Conservation (phyloP, 2,329 filamentous ascomycete genomes). For the Ophiostoma himal-ulmi region DNA sequence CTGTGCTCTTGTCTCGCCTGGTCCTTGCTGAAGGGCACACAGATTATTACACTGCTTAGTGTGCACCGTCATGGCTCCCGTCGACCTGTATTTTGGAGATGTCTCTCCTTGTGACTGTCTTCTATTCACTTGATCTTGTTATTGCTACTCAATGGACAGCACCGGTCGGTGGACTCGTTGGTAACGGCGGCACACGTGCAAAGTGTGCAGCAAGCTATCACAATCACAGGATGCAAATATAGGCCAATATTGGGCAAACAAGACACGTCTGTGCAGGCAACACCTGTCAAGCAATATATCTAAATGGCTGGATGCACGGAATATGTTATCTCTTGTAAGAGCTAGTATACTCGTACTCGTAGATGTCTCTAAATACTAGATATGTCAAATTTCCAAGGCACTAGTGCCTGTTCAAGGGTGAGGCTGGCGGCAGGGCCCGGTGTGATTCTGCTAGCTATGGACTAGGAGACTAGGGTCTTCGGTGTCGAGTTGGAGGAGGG, state of each 20-base stretch:
- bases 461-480: constrained; percentile 11
- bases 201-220: neutral
- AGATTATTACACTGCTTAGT: neutral
- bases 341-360: neutral
- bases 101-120: neutral
- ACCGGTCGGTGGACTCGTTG: neutral
- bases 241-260: neutral
- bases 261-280: constrained; percentile 2
- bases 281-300: neutral
- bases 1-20: neutral
- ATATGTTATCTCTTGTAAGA: neutral
- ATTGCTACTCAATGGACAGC: neutral
- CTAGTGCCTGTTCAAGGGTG: constrained; percentile 15
- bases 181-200: neutral
- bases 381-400: neutral
- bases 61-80: neutral
- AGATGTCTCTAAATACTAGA: no score
- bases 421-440: constrained; percentile 24
- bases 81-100: constrained; percentile 1
- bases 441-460: constrained; percentile 8
- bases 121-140: neutral
- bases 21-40: neutral
- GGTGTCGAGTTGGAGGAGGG: constrained; percentile 17
- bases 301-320: neutral
- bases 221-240: neutral